phyloP scores from a whole-genome alignment of 441 rosid genomes.

The Isatis lusitanica region DNA sequence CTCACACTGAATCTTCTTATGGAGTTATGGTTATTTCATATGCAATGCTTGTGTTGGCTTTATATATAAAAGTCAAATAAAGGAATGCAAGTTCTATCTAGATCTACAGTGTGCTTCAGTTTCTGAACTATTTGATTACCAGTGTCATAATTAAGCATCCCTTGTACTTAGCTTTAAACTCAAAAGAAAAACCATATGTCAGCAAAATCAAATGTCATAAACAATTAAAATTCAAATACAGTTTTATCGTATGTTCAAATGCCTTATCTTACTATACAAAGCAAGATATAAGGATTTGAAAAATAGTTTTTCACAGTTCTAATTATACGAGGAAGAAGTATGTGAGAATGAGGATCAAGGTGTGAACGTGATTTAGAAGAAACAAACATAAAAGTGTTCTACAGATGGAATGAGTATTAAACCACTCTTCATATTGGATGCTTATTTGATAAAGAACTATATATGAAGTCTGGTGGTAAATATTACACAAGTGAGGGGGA shows the following conservation, averaged over 20 bases:
- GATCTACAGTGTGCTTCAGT: neutral
- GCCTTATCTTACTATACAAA: neutral
- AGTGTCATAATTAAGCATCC: neutral
- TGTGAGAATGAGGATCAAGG: neutral
- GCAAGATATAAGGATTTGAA: slow-evolving; percentile 9
- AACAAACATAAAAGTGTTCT: neutral
- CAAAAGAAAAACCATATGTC: neutral
- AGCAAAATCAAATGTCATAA: neutral
- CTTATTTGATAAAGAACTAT: neutral
- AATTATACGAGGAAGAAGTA: neutral
- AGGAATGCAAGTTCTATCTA: neutral
- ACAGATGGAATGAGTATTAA: neutral
- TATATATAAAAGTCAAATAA: neutral
- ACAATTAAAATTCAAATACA: neutral
- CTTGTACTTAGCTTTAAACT: neutral
- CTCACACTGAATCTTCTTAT: neutral
- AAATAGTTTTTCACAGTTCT: neutral
- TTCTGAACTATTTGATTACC: neutral
- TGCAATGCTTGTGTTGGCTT: slow-evolving; percentile 11
- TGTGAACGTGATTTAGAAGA: neutral
- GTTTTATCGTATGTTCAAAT: neutral
- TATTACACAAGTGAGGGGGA: neutral
- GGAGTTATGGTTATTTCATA: neutral
- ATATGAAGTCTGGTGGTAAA: slow-evolving; percentile 2
- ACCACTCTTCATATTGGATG: neutral